Evolutionary conservation across 805 yeast genomes (phyloP).

Genomic region (Wickerhamiella slavikovae): DNA sequence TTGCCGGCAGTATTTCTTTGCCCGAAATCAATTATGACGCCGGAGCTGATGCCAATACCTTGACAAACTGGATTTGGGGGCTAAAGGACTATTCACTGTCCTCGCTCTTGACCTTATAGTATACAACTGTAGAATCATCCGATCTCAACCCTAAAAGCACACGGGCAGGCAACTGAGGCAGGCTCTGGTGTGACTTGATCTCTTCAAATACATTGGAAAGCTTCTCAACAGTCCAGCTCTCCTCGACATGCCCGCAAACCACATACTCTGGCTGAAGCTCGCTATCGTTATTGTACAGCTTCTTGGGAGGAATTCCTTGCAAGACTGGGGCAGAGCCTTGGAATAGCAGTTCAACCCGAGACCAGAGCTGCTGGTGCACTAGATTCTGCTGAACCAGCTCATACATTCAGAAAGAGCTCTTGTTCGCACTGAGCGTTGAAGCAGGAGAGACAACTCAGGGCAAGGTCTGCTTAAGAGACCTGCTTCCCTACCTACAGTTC

Average conservation of each 20-base stretch:
- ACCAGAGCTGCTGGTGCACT: slow-evolving; percentile 21
- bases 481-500: too few relatives aligned
- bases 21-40: not conserved
- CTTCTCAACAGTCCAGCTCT: slow-evolving; percentile 16
- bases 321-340: slow-evolving; percentile 7
- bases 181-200: slow-evolving; percentile 5
- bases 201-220: slow-evolving; percentile 17
- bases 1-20: not conserved
- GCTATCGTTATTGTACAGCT: slow-evolving; percentile 17
- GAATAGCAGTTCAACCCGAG: slow-evolving; percentile 9
- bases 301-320: slow-evolving; percentile 18
- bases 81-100: slow-evolving; percentile 4
- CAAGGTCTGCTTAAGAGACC: too few relatives aligned
- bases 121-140: slow-evolving; percentile 24
- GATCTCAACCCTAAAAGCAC: slow-evolving; percentile 23
- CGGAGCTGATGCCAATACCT: not conserved
- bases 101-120: slow-evolving; percentile 21
- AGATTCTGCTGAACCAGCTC: slow-evolving; percentile 13
- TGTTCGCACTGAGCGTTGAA: too few relatives aligned
- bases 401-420: not conserved
- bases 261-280: slow-evolving; percentile 11
- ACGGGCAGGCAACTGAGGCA: slow-evolving; percentile 9
- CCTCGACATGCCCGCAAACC: slow-evolving; percentile 10
- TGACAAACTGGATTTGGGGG: slow-evolving; percentile 2
- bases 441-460: too few relatives aligned